Percentiles rank a stretch among this genome's conserved stretches.
Conservation (phyloP, 2,329 filamentous ascomycete genomes). For the Diatrype stigma region DNA sequence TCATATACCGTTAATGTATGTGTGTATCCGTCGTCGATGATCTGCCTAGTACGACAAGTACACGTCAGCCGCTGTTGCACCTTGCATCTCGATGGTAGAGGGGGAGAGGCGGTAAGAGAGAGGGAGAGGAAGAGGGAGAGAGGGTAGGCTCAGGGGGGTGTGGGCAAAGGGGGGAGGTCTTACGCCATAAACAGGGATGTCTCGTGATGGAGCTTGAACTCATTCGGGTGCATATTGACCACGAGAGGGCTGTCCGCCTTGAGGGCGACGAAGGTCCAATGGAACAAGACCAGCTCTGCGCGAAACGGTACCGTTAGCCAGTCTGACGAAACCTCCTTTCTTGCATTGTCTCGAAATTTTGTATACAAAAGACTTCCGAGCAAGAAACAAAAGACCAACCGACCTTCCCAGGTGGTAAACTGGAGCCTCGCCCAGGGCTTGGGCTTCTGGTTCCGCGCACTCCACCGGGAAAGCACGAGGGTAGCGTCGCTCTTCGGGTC, state of each 20-base stretch:
- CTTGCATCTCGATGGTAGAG: too few relatives aligned
- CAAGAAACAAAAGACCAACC: conserved; percentile 16
- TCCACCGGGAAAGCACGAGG: conserved; percentile 51
- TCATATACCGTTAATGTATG: conserved; percentile 52
- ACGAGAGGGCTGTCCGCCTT: conserved; percentile 48
- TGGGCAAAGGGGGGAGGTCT: conserved; percentile 18
- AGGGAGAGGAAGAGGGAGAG: background rate
- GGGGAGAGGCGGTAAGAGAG: background rate
- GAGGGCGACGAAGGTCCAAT: conserved; percentile 53
- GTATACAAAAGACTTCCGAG: too few relatives aligned
- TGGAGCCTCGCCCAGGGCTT: conserved; percentile 53
- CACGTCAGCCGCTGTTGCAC: background rate
- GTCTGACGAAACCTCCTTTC: too few relatives aligned
- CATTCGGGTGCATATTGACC: conserved; percentile 37
- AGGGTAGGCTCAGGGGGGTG: background rate
- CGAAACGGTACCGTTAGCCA: background rate
- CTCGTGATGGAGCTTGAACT: conserved; percentile 46
- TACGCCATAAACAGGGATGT: conserved; percentile 54
- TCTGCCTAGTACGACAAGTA: conserved; percentile 39
- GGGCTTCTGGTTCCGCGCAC: conserved; percentile 33
- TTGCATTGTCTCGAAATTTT: too few relatives aligned
- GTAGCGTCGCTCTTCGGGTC: conserved; percentile 42
- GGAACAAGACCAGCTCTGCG: conserved; percentile 57
- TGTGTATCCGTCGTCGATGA: conserved; percentile 50
- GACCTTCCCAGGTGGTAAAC: conserved; percentile 60